phyloP scores from a whole-genome alignment of 441 rosid genomes.

The Geranium incanum region DNA sequence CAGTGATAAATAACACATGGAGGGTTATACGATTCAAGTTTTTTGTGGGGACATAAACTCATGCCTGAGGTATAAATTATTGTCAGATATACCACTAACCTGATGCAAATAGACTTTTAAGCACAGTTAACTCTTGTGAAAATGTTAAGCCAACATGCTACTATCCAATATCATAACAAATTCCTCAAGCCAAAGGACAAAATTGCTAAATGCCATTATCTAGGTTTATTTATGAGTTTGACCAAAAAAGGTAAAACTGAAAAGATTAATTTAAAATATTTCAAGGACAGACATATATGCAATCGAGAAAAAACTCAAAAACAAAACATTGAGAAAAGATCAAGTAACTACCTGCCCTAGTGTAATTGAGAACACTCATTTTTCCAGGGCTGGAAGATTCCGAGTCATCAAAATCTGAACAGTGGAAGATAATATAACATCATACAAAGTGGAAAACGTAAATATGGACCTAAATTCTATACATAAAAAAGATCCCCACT shows the following conservation, averaged over 20 bases:
- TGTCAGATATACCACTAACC: background rate
- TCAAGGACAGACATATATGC: background rate
- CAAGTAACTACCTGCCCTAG: slow-evolving; percentile 61
- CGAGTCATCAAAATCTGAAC: slow-evolving; percentile 66
- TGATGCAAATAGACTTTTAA: background rate
- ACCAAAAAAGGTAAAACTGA: background rate
- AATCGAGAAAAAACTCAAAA: background rate
- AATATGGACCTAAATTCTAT: background rate
- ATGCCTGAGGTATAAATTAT: background rate
- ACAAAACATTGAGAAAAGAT: slow-evolving; percentile 4
- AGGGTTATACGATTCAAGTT: background rate
- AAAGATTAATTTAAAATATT: background rate
- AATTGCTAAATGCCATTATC: background rate
- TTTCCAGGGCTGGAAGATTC: slow-evolving; percentile 47
- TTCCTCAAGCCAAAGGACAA: background rate
- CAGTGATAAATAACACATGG: background rate
- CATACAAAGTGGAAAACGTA: background rate
- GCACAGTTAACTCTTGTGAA: background rate
- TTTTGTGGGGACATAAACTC: background rate
- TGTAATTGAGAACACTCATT: slow-evolving; percentile 58
- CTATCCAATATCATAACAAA: background rate
- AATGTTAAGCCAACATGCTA: background rate
- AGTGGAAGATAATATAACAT: slow-evolving; percentile 13
- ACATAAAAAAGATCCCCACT: slow-evolving; percentile 7
- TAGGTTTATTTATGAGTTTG: background rate